Conservation (phyloP, 352 stramenopile species). For the Pythium pectinolyticum region DNA sequence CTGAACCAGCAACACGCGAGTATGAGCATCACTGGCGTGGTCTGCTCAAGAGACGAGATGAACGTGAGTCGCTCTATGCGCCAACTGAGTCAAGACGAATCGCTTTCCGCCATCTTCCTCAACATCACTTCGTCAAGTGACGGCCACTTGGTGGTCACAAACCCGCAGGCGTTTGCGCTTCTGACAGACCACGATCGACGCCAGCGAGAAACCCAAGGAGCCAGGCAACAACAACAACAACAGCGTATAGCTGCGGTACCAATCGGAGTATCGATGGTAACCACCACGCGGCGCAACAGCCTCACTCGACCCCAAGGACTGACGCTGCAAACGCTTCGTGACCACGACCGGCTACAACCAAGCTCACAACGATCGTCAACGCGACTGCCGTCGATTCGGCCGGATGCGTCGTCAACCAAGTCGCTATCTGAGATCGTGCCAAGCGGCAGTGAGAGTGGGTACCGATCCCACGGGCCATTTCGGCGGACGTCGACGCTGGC, state of each 20-base stretch:
- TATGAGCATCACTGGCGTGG: conserved; percentile 10
- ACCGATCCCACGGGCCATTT: background rate
- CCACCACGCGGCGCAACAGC: conserved; percentile 5
- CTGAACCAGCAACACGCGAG: background rate
- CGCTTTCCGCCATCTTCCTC: background rate
- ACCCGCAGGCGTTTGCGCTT: conserved; percentile 6
- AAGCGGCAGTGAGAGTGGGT: background rate
- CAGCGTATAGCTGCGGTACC: background rate
- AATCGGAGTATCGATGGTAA: background rate
- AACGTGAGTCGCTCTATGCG: conserved; percentile 6
- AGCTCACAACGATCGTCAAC: conserved; percentile 4
- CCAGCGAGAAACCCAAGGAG: background rate
- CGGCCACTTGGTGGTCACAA: conserved; percentile 18
- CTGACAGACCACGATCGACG: conserved; percentile 9
- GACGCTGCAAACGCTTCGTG: conserved; percentile 21
- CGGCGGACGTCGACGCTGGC: conserved; percentile 7
- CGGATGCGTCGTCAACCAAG: conserved; percentile 10
- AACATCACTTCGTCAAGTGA: conserved; percentile 10
- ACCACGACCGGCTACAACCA: background rate
- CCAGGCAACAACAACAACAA: background rate
- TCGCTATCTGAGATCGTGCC: background rate
- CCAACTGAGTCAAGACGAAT: background rate
- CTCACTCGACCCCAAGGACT: background rate
- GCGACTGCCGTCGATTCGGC: conserved; percentile 14
- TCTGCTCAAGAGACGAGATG: conserved; percentile 12